Conservation (phyloP, 164 flowering plant species). For the Aristolochia contorta region DNA sequence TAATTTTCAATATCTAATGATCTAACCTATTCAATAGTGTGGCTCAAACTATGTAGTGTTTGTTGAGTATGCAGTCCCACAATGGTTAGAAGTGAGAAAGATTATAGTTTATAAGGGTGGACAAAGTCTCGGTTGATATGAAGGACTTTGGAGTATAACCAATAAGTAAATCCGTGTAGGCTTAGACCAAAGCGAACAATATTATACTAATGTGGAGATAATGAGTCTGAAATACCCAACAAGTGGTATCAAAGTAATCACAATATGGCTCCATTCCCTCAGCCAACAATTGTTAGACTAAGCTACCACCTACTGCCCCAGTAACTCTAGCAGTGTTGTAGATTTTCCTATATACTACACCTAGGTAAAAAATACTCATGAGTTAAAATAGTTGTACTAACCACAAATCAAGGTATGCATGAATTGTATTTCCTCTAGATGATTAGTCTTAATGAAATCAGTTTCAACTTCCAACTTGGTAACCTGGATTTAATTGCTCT, state of each 20-base stretch:
- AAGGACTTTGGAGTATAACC: no score
- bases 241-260: constrained; percentile 10
- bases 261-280: constrained; percentile 16
- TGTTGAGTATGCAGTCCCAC: no score
- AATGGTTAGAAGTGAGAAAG: no score
- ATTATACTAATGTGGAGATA: no score
- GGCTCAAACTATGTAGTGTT: no score
- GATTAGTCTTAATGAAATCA: constrained; percentile 14
- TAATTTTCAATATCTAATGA: no score
- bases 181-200: no score
- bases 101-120: no score
- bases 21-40: no score
- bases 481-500: constrained; percentile 12
- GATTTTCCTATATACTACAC: constrained; percentile 14
- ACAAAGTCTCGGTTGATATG: no score
- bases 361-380: constrained; percentile 12
- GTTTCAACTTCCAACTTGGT: constrained; percentile 14
- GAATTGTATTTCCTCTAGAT: constrained; percentile 6
- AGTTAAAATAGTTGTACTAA: neutral
- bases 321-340: constrained; percentile 13
- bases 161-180: no score
- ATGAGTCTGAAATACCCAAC: no score
- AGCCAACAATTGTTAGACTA: constrained; percentile 24
- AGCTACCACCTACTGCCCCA: constrained; percentile 5
- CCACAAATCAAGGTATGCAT: constrained; percentile 21